These are phyloP conservation scores for Nevesoporus exiguus DNA, from an alignment of 768 basidiomycete genomes.

Conservation along the genomic window DNA sequence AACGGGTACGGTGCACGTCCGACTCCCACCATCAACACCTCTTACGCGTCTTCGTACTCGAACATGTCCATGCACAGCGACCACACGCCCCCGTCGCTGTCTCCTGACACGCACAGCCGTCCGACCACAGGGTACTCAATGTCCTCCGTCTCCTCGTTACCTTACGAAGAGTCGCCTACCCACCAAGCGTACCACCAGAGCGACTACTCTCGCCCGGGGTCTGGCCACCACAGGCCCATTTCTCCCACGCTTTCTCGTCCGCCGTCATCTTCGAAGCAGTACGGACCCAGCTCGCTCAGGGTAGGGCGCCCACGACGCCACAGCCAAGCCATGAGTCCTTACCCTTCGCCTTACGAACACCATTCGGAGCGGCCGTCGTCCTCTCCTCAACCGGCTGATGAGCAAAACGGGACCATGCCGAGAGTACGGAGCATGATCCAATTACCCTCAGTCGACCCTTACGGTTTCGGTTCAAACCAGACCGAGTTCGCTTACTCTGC, in stretches of 20 bases:
- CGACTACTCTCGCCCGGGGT: slow-evolving; percentile 72
- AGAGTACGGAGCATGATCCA: slow-evolving; percentile 84
- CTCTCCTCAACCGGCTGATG: slow-evolving; percentile 63
- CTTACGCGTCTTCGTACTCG: slow-evolving; percentile 64
- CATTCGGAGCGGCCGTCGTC: slow-evolving; percentile 66
- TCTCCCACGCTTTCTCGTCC: slow-evolving; percentile 70
- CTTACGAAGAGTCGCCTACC: slow-evolving; percentile 57
- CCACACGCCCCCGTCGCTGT: slow-evolving; percentile 66
- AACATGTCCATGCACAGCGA: slow-evolving; percentile 65
- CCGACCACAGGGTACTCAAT: slow-evolving; percentile 86
- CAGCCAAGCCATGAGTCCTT: slow-evolving; percentile 84
- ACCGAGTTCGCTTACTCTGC: slow-evolving; percentile 83
- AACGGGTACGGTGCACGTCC: slow-evolving; percentile 47
- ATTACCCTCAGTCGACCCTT: slow-evolving; percentile 68
- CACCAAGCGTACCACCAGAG: slow-evolving; percentile 37
- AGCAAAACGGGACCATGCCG: slow-evolving; percentile 48
- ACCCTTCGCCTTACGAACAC: slow-evolving; percentile 78
- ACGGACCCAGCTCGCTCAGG: slow-evolving; percentile 52
- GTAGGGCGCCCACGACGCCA: slow-evolving; percentile 74
- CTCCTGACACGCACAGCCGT: slow-evolving; percentile 69
- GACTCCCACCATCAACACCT: slow-evolving; percentile 67
- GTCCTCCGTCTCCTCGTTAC: slow-evolving; percentile 72
- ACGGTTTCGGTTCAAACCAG: slow-evolving; percentile 60
- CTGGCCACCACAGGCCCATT: slow-evolving; percentile 61
- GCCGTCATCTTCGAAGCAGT: slow-evolving; percentile 60